Conservation (phyloP, 2,329 filamentous ascomycete species). For the Claviceps capensis region DNA sequence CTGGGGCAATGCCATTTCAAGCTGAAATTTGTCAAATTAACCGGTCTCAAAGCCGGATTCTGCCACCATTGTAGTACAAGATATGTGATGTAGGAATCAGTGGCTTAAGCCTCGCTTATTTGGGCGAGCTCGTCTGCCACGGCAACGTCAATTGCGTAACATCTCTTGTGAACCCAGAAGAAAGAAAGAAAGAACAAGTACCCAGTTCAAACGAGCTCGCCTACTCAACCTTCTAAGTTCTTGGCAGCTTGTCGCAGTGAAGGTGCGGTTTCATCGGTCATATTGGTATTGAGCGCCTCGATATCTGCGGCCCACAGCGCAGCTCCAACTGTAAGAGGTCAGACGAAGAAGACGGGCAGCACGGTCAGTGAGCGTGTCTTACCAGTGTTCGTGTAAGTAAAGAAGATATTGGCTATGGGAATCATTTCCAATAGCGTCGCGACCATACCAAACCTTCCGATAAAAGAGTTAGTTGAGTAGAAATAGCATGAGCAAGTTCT, state of each 20-base stretch:
- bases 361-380: conserved; percentile 10
- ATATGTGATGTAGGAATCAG: background rate
- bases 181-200: background rate
- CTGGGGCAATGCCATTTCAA: background rate
- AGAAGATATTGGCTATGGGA: conserved; percentile 68
- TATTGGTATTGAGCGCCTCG: conserved; percentile 41
- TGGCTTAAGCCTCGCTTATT: background rate
- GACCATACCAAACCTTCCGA: conserved; percentile 53
- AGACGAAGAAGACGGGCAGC: background rate
- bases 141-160: background rate
- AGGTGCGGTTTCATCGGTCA: conserved; percentile 37
- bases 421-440: conserved; percentile 75
- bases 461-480: conserved; percentile 5
- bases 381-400: conserved; percentile 79
- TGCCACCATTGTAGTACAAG: background rate
- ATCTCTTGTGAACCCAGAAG: background rate
- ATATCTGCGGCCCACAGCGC: conserved; percentile 90
- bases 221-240: conserved; percentile 31
- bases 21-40: background rate
- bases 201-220: background rate
- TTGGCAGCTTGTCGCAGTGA: conserved; percentile 34
- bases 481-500: background rate
- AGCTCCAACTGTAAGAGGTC: conserved; percentile 51
- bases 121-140: background rate
- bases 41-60: background rate